Percentiles rank a stretch among this genome's conserved stretches.
phyloP scores from a whole-genome alignment of 306 rosid species.

The Pueraria montana region DNA sequence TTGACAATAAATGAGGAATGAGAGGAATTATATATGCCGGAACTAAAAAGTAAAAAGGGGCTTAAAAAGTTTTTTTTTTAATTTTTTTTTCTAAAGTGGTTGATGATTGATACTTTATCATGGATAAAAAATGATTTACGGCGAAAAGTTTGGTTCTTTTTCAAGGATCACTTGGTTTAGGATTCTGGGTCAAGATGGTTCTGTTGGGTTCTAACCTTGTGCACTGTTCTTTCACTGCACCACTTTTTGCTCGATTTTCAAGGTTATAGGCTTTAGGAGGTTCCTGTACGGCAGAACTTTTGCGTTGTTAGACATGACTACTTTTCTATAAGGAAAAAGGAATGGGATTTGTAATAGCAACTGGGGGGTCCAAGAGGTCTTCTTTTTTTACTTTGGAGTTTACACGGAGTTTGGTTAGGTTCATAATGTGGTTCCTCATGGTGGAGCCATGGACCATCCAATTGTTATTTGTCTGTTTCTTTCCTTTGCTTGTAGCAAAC shows the following conservation, averaged over 20 bases:
- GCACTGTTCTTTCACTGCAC: conserved; percentile 29
- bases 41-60: no score
- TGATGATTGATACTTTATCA: conserved; percentile 14
- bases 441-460: conserved; percentile 51
- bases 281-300: conserved; percentile 34
- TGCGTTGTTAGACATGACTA: background rate
- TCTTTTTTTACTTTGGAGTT: conserved; percentile 36
- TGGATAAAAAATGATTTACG: background rate
- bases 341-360: conserved; percentile 15
- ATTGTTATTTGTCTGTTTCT: conserved; percentile 51
- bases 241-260: conserved; percentile 26
- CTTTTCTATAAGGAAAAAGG: conserved; percentile 7
- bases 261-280: conserved; percentile 45
- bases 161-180: conserved; percentile 8
- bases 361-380: conserved; percentile 42
- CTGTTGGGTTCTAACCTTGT: background rate
- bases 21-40: background rate
- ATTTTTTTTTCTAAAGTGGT: conserved; percentile 22
- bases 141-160: conserved; percentile 37
- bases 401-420: conserved; percentile 42
- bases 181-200: conserved; percentile 30
- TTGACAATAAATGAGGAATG: background rate
- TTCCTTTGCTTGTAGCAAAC: conserved; percentile 37
- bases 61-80: no score
- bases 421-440: conserved; percentile 34